A percentile compares a stretch with the other conserved stretches of the same genome.
These are phyloP conservation scores for Pyrus betulifolia DNA, from an alignment of 306 rosid species.

Conservation along the genomic window DNA sequence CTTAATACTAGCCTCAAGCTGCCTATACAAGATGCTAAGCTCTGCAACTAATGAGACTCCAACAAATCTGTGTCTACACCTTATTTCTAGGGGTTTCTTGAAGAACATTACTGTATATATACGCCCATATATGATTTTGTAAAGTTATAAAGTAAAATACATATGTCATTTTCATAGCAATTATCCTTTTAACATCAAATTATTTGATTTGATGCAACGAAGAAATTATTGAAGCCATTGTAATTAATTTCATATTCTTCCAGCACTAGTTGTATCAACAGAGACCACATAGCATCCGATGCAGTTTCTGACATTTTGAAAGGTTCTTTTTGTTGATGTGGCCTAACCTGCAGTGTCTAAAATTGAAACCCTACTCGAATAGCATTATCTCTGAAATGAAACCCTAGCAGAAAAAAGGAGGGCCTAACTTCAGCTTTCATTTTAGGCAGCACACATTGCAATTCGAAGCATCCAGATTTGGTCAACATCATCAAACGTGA, in stretches of 20 bases:
- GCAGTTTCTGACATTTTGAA: background rate
- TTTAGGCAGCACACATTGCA: background rate
- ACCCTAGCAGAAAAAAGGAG: background rate
- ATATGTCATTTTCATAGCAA: background rate
- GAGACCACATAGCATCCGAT: slow-evolving; percentile 9
- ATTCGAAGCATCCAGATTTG: background rate
- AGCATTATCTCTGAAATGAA: background rate
- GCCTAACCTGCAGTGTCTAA: background rate
- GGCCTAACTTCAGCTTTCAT: background rate
- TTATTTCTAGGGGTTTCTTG: background rate
- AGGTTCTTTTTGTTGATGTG: slow-evolving; percentile 4
- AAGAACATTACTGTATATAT: background rate
- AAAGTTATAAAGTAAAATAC: background rate
- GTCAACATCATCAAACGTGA: background rate
- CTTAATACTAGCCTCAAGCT: background rate
- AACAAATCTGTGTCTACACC: background rate
- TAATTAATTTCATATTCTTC: slow-evolving; percentile 5
- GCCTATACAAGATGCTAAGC: background rate
- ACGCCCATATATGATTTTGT: background rate
- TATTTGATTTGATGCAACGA: background rate
- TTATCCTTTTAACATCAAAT: background rate
- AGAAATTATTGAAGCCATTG: background rate
- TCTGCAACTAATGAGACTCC: background rate
- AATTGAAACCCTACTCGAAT: background rate
- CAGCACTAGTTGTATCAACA: background rate